These are phyloP conservation scores for Kokia cookei DNA, from an alignment of 441 rosid genomes.

Conservation along the genomic window DNA sequence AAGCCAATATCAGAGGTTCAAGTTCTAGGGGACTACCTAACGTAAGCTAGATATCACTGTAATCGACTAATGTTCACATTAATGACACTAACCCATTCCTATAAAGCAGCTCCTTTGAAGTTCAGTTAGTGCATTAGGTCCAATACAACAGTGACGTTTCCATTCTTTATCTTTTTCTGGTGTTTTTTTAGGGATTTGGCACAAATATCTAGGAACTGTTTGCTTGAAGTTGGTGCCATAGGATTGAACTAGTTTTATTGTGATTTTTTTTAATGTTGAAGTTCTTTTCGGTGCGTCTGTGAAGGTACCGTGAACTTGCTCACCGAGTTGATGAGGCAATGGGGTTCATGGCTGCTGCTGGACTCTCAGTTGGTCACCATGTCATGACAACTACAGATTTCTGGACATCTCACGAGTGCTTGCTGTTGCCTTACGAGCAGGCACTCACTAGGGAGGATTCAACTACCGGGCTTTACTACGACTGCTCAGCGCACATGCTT, in stretches of 20 bases:
- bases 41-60: not conserved
- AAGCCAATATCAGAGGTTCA: not conserved
- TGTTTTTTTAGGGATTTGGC: too few relatives aligned
- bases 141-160: not conserved
- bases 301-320: conserved; percentile 87
- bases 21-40: not conserved
- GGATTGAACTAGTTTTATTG: not conserved
- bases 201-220: not conserved
- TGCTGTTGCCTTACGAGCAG: conserved; percentile 89
- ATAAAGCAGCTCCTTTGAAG: not conserved
- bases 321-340: conserved; percentile 90
- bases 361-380: conserved; percentile 81
- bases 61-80: not conserved
- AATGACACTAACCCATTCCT: not conserved
- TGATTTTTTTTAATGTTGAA: not conserved
- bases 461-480: conserved; percentile 84
- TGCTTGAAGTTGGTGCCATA: not conserved
- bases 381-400: conserved; percentile 85
- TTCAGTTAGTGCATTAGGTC: not conserved
- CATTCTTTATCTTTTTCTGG: too few relatives aligned
- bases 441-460: conserved; percentile 87
- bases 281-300: not conserved
- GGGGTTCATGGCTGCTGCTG: conserved; percentile 93
- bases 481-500: conserved; percentile 89
- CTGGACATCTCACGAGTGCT: conserved; percentile 96